phyloP scores from a whole-genome alignment of 2,329 filamentous ascomycete genomes.

The Diaporthe helianthi region DNA sequence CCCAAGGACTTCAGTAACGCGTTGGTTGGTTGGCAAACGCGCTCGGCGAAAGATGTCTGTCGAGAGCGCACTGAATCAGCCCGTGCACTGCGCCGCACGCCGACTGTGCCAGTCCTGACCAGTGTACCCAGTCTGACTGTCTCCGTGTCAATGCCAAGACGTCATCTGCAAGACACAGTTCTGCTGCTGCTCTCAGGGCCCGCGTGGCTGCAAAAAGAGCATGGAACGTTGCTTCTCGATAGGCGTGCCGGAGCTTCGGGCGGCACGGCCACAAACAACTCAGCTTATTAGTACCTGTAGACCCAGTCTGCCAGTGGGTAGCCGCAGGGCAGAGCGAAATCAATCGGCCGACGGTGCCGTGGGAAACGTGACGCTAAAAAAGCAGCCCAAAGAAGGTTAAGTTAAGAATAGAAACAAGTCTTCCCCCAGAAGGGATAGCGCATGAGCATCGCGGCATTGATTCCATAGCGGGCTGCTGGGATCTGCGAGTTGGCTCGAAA shows the following conservation, averaged over 20 bases:
- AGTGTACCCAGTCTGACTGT: neutral
- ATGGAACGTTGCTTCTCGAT: constrained; percentile 30
- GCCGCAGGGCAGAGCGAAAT: constrained; percentile 20
- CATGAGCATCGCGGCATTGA: constrained; percentile 25
- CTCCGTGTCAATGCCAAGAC: constrained; percentile 12
- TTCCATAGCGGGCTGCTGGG: constrained; percentile 26
- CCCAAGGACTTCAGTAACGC: neutral
- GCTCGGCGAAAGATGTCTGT: constrained; percentile 16
- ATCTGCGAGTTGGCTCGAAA: constrained; percentile 28
- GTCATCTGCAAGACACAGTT: constrained; percentile 22
- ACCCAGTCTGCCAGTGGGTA: neutral
- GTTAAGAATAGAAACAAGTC: constrained; percentile 32
- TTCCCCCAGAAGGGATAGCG: constrained; percentile 14
- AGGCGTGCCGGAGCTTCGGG: constrained; percentile 12
- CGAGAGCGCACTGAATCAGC: constrained; percentile 7
- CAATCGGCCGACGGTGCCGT: constrained; percentile 24
- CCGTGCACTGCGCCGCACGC: constrained; percentile 18
- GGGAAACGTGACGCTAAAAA: constrained; percentile 26
- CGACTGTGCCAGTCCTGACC: neutral
- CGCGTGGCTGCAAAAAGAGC: constrained; percentile 6
- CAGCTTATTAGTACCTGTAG: too few species aligned
- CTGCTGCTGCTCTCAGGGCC: constrained; percentile 6
- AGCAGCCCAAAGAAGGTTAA: constrained; percentile 36
- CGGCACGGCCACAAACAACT: constrained; percentile 24
- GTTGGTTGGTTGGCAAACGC: constrained; percentile 22